Percentiles rank a stretch among this genome's conserved stretches.
Evolutionary conservation across 768 basidiomycete genomes (phyloP).

Genomic region (Boletales sp.): DNA sequence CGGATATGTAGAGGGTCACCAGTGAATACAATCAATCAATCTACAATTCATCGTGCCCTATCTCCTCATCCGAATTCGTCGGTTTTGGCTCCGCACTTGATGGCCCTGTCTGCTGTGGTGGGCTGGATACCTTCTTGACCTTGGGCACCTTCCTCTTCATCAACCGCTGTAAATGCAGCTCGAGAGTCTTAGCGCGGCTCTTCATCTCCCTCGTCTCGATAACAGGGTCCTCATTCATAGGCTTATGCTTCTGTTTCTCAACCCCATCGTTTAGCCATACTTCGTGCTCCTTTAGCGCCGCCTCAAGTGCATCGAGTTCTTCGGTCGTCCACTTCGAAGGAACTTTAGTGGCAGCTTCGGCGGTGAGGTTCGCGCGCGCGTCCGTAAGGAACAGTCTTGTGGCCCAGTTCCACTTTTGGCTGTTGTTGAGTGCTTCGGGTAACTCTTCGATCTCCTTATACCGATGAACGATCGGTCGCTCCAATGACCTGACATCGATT

Average conservation of each 20-base stretch:
- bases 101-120: constrained; percentile 12
- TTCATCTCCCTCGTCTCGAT: constrained; percentile 84
- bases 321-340: constrained; percentile 80
- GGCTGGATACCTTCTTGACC: constrained; percentile 42
- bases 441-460: constrained; percentile 89
- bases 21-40: not conserved
- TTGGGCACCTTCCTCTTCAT: constrained; percentile 69
- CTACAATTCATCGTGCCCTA: constrained; percentile 32
- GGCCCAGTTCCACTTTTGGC: constrained; percentile 86
- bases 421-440: constrained; percentile 76
- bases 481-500: constrained; percentile 52
- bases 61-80: constrained; percentile 14
- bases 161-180: constrained; percentile 67
- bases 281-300: constrained; percentile 74
- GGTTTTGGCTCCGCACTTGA: constrained; percentile 17
- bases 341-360: constrained; percentile 53
- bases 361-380: constrained; percentile 70
- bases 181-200: constrained; percentile 74
- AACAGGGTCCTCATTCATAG: constrained; percentile 79
- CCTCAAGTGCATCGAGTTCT: constrained; percentile 82
- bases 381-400: constrained; percentile 82
- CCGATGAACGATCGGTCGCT: constrained; percentile 79
- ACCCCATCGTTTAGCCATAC: constrained; percentile 80
- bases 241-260: constrained; percentile 74
- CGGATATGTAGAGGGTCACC: no score